Percentiles rank a stretch among this genome's conserved stretches.
These are phyloP conservation scores for Podaxis rugospora DNA, from an alignment of 768 basidiomycete genomes.

Conservation along the genomic window DNA sequence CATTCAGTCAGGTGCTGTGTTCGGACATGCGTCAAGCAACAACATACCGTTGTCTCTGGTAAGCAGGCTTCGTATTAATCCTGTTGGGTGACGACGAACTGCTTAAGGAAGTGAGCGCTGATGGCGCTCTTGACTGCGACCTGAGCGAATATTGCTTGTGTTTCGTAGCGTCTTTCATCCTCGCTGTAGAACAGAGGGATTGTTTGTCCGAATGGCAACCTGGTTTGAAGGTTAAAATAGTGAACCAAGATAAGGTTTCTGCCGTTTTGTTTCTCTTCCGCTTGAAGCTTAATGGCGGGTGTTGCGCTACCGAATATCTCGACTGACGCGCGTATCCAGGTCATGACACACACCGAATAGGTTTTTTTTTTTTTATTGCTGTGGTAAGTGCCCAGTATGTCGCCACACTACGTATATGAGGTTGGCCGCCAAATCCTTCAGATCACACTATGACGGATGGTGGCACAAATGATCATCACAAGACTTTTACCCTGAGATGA, in stretches of 20 bases:
- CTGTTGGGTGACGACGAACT: not conserved
- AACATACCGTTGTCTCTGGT: not conserved
- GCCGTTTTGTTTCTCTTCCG: not conserved
- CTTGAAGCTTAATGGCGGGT: not conserved
- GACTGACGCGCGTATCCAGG: not conserved
- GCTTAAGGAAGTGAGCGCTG: not conserved
- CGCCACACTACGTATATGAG: too few relatives aligned
- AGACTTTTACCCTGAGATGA: too few relatives aligned
- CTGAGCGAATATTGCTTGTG: not conserved
- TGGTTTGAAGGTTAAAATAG: not conserved
- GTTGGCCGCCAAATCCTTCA: too few relatives aligned
- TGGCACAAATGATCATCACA: too few relatives aligned
- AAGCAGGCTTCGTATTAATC: not conserved
- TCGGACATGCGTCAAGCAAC: not conserved
- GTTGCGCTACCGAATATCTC: not conserved
- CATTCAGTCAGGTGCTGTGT: not conserved
- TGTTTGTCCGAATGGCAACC: not conserved
- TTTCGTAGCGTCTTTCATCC: not conserved
- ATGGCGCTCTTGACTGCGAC: not conserved
- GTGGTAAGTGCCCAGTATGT: too few relatives aligned
- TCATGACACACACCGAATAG: too few relatives aligned
- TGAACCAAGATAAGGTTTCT: not conserved
- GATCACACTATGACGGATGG: too few relatives aligned
- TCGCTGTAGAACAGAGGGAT: not conserved
- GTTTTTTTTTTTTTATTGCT: too few relatives aligned